Percentiles rank a stretch among this genome's conserved stretches.
Conservation (phyloP, 2,329 filamentous ascomycete genomes). For the Aureobasidium musti region DNA sequence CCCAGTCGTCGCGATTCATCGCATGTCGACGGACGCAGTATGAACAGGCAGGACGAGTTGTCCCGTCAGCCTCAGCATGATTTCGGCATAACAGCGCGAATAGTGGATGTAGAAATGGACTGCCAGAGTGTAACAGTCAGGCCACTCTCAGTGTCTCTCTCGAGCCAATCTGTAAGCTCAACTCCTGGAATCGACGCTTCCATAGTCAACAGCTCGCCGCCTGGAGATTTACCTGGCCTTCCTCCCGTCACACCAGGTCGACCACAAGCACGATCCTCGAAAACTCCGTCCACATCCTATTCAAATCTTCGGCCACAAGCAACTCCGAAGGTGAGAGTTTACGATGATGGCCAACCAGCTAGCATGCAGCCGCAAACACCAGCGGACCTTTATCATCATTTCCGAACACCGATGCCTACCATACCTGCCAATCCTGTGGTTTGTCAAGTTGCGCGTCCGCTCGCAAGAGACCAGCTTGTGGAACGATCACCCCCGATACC, state of each 20-base stretch:
- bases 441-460: neutral
- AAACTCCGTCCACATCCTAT: neutral
- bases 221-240: neutral
- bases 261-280: neutral
- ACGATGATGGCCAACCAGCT: constrained; percentile 38
- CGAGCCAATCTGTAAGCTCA: neutral
- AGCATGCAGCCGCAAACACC: constrained; percentile 41
- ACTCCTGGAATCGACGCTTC: neutral
- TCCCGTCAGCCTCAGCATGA: neutral
- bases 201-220: neutral
- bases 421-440: neutral
- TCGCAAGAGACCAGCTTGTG: neutral
- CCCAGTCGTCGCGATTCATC: neutral
- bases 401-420: neutral
- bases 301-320: constrained; percentile 13
- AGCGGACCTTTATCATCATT: constrained; percentile 35
- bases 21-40: neutral
- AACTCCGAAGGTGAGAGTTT: constrained; percentile 36
- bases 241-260: neutral
- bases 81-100: constrained; percentile 7
- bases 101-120: neutral
- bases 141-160: neutral
- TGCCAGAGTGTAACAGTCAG: neutral
- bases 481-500: neutral
- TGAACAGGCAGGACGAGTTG: neutral